Evolutionary conservation across 371 early-diverging fungal species (phyloP).

Genomic region (Dinochytrium kinnereticum): DNA sequence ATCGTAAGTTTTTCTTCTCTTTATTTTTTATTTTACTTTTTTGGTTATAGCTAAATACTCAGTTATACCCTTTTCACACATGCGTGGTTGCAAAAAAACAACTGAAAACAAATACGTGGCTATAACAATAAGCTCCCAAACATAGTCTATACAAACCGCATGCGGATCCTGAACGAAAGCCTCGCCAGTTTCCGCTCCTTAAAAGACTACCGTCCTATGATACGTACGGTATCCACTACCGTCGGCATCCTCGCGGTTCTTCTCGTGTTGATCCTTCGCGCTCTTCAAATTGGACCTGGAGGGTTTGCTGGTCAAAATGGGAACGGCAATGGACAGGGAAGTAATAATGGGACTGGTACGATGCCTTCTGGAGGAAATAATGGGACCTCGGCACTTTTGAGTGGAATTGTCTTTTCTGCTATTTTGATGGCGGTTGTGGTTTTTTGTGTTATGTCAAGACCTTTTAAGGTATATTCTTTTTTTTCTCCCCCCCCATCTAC

Average conservation of each 20-base stretch:
- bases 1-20: conserved; percentile 16
- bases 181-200: conserved; percentile 12
- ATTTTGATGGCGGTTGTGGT: conserved; percentile 1
- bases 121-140: conserved; percentile 17
- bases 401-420: background rate
- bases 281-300: background rate
- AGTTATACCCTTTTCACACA: no score
- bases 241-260: background rate
- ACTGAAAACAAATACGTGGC: background rate
- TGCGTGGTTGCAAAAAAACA: no score
- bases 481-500: background rate
- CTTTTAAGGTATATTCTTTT: background rate
- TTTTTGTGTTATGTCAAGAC: background rate
- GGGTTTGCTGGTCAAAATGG: background rate
- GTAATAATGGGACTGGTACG: background rate
- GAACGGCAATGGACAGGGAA: background rate
- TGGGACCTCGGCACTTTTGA: background rate
- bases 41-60: no score
- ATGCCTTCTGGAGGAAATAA: background rate
- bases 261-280: background rate
- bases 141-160: conserved; percentile 5
- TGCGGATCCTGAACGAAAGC: background rate
- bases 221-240: background rate
- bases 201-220: background rate
- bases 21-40: no score